Evolutionary conservation across 768 basidiomycete species (phyloP).

Genomic region (Kwoniella bestiolae): DNA sequence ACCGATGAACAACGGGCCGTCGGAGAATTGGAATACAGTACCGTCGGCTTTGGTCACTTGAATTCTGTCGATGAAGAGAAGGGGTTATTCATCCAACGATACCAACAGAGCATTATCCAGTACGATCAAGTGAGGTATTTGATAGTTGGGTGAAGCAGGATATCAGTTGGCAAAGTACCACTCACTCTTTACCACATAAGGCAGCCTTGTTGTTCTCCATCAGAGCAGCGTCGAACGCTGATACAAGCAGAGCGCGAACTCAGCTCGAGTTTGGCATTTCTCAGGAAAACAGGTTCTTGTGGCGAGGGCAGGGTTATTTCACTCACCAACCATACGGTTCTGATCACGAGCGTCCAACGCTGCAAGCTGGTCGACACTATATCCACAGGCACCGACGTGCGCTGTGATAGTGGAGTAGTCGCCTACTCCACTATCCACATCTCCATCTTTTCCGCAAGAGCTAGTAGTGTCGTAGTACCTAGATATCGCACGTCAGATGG

Average conservation of each 20-base stretch:
- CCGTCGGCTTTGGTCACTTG: slow-evolving; percentile 13
- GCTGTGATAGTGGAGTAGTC: background rate
- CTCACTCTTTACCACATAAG: slow-evolving; percentile 22
- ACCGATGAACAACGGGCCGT: slow-evolving; percentile 18
- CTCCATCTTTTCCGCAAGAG: background rate
- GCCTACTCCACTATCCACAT: background rate
- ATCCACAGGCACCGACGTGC: background rate
- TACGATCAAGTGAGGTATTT: no score
- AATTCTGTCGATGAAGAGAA: slow-evolving; percentile 3
- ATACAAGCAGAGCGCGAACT: background rate
- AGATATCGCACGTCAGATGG: no score
- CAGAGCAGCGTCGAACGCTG: background rate
- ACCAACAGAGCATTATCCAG: no score
- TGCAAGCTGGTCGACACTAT: background rate
- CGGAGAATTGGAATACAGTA: slow-evolving; percentile 1
- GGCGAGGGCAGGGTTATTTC: background rate
- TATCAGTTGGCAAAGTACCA: background rate
- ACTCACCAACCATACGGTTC: background rate
- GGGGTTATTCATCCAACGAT: no score
- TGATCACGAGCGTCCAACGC: no score
- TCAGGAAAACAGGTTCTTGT: background rate
- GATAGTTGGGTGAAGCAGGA: no score
- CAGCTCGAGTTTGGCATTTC: background rate
- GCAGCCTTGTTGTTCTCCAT: background rate
- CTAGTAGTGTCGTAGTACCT: slow-evolving; percentile 1